phyloP scores from a whole-genome alignment of 441 rosid species.

The Bocquillonia castaneifolia region DNA sequence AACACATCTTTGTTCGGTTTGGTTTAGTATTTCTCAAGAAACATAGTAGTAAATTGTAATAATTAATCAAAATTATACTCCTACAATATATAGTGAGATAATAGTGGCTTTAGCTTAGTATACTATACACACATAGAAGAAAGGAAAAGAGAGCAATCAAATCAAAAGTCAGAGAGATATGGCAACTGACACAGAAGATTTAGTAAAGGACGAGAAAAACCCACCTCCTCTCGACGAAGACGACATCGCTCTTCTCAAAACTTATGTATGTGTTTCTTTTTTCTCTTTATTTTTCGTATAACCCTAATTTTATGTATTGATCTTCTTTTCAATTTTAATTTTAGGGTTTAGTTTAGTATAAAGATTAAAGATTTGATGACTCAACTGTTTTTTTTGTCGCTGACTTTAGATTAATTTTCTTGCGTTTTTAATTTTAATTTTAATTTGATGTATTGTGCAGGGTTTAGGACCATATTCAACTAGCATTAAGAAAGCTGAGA shows the following conservation, averaged over 20 bases:
- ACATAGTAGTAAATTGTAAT: too few relatives aligned
- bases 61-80: too few relatives aligned
- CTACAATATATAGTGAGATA: too few relatives aligned
- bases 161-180: constrained; percentile 25
- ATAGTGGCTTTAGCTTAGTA: too few relatives aligned
- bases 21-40: too few relatives aligned
- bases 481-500: constrained; percentile 81
- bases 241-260: constrained; percentile 91
- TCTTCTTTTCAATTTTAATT: too few relatives aligned
- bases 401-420: too few relatives aligned
- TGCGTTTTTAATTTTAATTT: neutral
- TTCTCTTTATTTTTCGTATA: neutral
- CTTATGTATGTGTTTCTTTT: constrained; percentile 46
- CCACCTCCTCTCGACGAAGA: constrained; percentile 93
- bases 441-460: constrained; percentile 30
- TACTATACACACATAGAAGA: too few relatives aligned
- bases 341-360: neutral
- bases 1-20: too few relatives aligned
- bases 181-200: constrained; percentile 45
- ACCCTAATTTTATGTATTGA: constrained; percentile 8
- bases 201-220: constrained; percentile 81
- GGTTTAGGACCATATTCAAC: constrained; percentile 90
- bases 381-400: neutral
- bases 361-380: neutral
- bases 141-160: too few relatives aligned